phyloP scores from a whole-genome alignment of 148 eudicot species.

The Cornus florida region DNA sequence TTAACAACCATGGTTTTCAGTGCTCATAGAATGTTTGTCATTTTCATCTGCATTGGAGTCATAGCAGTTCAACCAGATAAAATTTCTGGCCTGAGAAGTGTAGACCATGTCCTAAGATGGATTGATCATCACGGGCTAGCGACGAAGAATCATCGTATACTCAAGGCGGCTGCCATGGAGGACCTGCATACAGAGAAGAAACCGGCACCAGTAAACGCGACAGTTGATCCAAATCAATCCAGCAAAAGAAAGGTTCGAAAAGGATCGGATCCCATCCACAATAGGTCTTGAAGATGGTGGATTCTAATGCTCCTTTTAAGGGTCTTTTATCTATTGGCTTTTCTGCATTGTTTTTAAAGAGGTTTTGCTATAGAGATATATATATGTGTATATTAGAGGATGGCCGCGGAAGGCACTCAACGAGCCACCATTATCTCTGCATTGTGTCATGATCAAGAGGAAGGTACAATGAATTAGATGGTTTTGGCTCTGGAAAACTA shows the following conservation, averaged over 20 bases:
- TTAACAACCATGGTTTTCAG: slow-evolving; percentile 36
- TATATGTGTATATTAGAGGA: neutral
- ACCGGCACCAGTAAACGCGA: slow-evolving; percentile 26
- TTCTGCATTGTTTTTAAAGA: neutral
- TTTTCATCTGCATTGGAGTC: slow-evolving; percentile 44
- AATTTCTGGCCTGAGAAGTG: slow-evolving; percentile 44
- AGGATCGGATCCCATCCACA: slow-evolving; percentile 82
- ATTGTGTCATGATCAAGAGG: neutral
- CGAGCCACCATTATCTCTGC: neutral
- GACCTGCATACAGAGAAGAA: slow-evolving; percentile 27
- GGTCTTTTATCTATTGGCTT: neutral
- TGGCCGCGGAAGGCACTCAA: neutral
- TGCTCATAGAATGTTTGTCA: slow-evolving; percentile 32
- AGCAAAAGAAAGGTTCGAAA: slow-evolving; percentile 59
- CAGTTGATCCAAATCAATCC: slow-evolving; percentile 32
- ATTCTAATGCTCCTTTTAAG: neutral
- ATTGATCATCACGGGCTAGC: slow-evolving; percentile 6
- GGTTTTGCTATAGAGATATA: neutral
- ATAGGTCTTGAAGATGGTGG: slow-evolving; percentile 30
- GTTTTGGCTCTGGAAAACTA: neutral
- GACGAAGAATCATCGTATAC: slow-evolving; percentile 20
- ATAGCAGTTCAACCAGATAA: slow-evolving; percentile 39
- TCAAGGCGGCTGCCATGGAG: slow-evolving; percentile 31
- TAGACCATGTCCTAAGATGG: slow-evolving; percentile 22
- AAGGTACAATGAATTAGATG: neutral